phyloP scores from a whole-genome alignment of 2,329 filamentous ascomycete genomes.

The Xylariaceae sp. region DNA sequence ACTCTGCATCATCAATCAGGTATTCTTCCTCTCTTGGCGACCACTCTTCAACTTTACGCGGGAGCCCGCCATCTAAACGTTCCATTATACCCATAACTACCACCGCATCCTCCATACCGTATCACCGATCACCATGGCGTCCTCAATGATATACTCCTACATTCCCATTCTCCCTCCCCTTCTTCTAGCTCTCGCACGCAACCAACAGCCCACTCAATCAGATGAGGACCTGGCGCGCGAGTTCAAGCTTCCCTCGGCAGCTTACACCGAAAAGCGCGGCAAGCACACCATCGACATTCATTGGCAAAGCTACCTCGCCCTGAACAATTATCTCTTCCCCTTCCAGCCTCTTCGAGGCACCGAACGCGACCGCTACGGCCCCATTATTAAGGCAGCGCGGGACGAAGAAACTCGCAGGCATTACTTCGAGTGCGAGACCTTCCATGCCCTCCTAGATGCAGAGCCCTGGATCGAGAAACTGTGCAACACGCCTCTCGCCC shows the following conservation, averaged over 20 bases:
- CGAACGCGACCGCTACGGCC: conserved; percentile 15
- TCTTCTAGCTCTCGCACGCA: background rate
- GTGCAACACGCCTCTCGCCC: background rate
- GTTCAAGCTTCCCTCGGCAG: background rate
- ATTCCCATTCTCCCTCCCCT: background rate
- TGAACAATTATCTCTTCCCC: background rate
- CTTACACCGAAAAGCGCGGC: background rate
- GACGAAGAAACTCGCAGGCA: background rate
- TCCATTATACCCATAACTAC: background rate
- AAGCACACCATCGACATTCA: background rate
- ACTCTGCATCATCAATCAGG: no score
- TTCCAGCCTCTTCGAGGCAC: conserved; percentile 20
- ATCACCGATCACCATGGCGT: background rate
- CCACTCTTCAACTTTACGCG: no score
- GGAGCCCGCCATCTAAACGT: background rate
- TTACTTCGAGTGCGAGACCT: background rate
- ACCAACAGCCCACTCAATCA: no score
- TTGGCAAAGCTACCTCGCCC: conserved; percentile 1
- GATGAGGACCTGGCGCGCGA: background rate
- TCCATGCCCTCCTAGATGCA: background rate
- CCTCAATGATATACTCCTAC: no score
- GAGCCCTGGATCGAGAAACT: background rate
- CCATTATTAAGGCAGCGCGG: conserved; percentile 13
- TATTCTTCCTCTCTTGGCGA: no score
- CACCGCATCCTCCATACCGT: background rate